phyloP scores from a whole-genome alignment of 2,329 filamentous ascomycete species.

The Phyllosticta paracitricarpa region DNA sequence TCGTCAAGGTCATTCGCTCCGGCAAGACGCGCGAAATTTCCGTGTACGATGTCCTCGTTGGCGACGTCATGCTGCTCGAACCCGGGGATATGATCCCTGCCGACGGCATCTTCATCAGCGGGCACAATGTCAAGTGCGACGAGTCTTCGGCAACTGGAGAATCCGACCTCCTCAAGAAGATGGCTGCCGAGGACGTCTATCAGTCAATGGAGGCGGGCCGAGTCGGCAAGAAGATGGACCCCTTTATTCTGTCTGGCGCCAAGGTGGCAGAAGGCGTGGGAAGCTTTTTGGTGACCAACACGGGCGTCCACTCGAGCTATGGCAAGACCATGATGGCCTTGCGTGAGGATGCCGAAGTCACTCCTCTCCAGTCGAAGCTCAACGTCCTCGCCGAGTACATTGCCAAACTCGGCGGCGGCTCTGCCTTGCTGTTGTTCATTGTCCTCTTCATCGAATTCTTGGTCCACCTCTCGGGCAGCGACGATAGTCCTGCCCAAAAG shows the following conservation, averaged over 20 bases:
- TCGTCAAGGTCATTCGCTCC: slow-evolving; percentile 67
- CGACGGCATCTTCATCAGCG: slow-evolving; percentile 60
- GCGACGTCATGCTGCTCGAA: slow-evolving; percentile 63
- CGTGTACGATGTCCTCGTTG: slow-evolving; percentile 61
- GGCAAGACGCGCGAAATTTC: slow-evolving; percentile 60
- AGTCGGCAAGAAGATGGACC: slow-evolving; percentile 58
- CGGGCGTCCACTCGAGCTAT: slow-evolving; percentile 63
- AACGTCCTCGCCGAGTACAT: slow-evolving; percentile 72
- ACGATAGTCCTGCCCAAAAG: slow-evolving; percentile 52
- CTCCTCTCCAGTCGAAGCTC: slow-evolving; percentile 67
- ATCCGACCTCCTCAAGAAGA: slow-evolving; percentile 62
- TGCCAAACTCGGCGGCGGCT: slow-evolving; percentile 65
- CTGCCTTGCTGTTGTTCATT: slow-evolving; percentile 70
- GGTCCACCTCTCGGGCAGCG: slow-evolving; percentile 50
- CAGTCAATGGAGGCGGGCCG: slow-evolving; percentile 53
- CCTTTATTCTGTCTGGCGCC: slow-evolving; percentile 79
- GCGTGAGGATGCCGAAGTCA: slow-evolving; percentile 66
- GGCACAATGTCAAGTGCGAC: slow-evolving; percentile 59
- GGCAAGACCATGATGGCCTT: slow-evolving; percentile 72
- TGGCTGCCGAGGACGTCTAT: slow-evolving; percentile 54
- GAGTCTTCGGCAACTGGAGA: slow-evolving; percentile 71
- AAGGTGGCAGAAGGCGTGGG: slow-evolving; percentile 70
- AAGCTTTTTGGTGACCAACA: slow-evolving; percentile 64
- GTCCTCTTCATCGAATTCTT: slow-evolving; percentile 81
- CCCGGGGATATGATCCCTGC: slow-evolving; percentile 64